Evolutionary conservation across 495 filamentous ascomycete species (phyloP), one percentile per base, ranked within the genome.

Genomic region (Melanomma pulvis-pyrius): DNA sequence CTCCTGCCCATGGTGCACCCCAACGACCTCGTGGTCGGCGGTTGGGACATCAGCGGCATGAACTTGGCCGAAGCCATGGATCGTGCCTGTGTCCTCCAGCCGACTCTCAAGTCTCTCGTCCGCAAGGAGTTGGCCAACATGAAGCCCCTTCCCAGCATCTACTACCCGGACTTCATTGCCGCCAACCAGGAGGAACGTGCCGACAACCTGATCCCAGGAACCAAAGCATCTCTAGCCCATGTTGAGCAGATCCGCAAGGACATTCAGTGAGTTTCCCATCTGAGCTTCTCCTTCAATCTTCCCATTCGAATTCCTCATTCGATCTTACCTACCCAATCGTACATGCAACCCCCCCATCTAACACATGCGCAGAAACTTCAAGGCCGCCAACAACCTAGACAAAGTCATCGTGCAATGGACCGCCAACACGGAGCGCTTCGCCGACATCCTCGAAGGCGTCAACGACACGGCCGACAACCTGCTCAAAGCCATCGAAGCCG

Each of bases 101-200:
- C 94, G 34, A 87, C 89, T 49, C 84, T 98, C 71, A 98, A 98
- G 84, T 78, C 80, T 59, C 84, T 88, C 65, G 90, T 98, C 69
- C 87, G 88, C 79, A 94, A 96, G 84, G 90, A 97, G 80, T 93
- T 98, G 93, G 82, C 86, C 66, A 80, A 81, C 68, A 90, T 98
- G 88, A 88, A 88, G 73, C 94, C 94, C 17, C 85, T 98, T 69
- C 93, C 92, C 28, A 92, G 88, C 79, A 90, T 97, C 80, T 98
- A 98, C 86, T 98, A 98, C 75, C 94, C 94, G 4, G 94, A 98
- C 79, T 98, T 98, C 83, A 98, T 98, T 74, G 94, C 94, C 65
- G 90, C 94, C 78, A 98, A 98, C 82, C 94, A 98, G 82, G 93
- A 92, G 78, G 93, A 93, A 71, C 91, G 94, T 75, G 94, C 96